Conservation (phyloP, 1,284 basidiomycete genomes). For the Moniliophthora roreri region DNA sequence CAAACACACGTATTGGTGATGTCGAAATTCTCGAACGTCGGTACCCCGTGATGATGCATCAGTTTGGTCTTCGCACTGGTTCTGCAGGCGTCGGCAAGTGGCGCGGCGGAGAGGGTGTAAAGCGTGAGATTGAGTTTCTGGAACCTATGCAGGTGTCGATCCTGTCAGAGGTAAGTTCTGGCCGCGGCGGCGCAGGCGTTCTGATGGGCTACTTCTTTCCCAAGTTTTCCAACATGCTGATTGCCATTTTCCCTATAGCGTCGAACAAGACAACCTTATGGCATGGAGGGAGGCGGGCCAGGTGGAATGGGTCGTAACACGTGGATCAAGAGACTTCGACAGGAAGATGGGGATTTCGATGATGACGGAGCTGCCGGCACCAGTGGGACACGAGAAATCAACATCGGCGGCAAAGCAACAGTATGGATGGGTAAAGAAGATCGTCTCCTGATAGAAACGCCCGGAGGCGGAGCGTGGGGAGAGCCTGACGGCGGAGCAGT, state of each 20-base stretch:
- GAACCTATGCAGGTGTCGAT: constrained; percentile 87
- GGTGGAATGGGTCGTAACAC: constrained; percentile 82
- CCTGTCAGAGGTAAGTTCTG: constrained; percentile 65
- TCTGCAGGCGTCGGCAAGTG: constrained; percentile 82
- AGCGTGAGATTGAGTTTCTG: constrained; percentile 87
- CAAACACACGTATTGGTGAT: constrained; percentile 92
- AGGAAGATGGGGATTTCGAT: constrained; percentile 67
- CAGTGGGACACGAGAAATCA: constrained; percentile 62
- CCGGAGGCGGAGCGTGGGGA: constrained; percentile 94
- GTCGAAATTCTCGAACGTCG: constrained; percentile 91
- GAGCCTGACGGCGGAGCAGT: constrained; percentile 34
- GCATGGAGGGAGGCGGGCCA: constrained; percentile 81
- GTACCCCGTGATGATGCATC: constrained; percentile 84
- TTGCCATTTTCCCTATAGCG: constrained; percentile 45
- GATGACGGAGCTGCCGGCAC: constrained; percentile 26
- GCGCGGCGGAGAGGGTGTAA: constrained; percentile 85
- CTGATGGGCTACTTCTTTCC: constrained; percentile 3
- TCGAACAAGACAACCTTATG: constrained; percentile 88
- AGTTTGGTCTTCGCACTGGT: constrained; percentile 77
- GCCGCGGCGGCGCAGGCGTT: background rate
- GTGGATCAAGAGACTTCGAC: constrained; percentile 81
- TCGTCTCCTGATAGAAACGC: constrained; percentile 81
- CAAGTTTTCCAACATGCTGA: constrained; percentile 3
- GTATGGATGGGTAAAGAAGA: constrained; percentile 88
- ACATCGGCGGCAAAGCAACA: constrained; percentile 91